Conservation (phyloP, 2,329 filamentous ascomycete genomes). For the Blastomyces emzantsi region DNA sequence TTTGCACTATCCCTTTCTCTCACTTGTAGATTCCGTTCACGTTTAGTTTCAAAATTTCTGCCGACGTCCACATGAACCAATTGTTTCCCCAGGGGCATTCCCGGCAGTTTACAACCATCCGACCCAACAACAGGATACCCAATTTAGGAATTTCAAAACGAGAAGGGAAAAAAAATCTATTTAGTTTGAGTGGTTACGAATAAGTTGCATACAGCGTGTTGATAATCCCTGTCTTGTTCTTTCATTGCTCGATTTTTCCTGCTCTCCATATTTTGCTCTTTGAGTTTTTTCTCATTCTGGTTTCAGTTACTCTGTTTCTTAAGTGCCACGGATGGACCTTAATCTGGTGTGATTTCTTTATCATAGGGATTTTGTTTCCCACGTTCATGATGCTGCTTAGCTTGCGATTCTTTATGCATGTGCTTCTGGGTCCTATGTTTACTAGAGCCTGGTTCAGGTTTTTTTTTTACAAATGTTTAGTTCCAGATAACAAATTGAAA, state of each 20-base stretch:
- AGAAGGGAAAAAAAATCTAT: background rate
- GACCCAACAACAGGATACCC: background rate
- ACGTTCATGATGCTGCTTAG: background rate
- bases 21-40: background rate
- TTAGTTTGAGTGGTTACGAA: background rate
- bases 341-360: background rate
- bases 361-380: background rate
- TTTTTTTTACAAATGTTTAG: background rate
- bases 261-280: background rate
- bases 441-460: background rate
- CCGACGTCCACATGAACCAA: background rate
- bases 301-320: background rate
- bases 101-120: background rate
- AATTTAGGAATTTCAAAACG: background rate
- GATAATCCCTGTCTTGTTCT: background rate
- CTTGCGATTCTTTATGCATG: background rate
- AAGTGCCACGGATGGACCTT: background rate
- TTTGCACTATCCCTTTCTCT: background rate
- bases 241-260: background rate
- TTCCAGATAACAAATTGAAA: background rate
- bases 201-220: background rate
- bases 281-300: constrained; percentile 1
- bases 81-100: background rate
- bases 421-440: background rate
- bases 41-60: background rate